A percentile compares a stretch with the other conserved stretches of the same genome.
Conservation (phyloP, 1,139 yeast genomes). For the Kodamaea plutei region DNA sequence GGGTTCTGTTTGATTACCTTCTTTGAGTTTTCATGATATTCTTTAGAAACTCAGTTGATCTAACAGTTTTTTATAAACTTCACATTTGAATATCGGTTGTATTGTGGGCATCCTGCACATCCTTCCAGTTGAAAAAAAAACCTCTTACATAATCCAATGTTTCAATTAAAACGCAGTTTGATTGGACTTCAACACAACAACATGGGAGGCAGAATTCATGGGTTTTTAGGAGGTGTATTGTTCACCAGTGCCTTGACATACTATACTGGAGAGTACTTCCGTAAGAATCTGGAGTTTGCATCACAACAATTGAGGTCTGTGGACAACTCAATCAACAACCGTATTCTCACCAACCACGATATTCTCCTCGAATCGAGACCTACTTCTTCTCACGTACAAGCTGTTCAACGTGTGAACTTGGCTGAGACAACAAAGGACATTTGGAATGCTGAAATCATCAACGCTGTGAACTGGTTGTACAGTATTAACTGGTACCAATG, state of each 20-base stretch:
- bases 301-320: conserved; percentile 48
- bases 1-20: no score
- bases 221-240: conserved; percentile 47
- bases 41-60: no score
- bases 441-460: conserved; percentile 76
- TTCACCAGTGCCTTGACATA: conserved; percentile 64
- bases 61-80: no score
- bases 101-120: no score
- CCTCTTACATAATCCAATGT: no score
- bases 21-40: no score
- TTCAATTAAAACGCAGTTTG: no score
- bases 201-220: conserved; percentile 16
- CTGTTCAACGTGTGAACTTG: conserved; percentile 25
- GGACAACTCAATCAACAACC: conserved; percentile 45
- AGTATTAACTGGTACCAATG: conserved; percentile 48
- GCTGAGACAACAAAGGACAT: conserved; percentile 69
- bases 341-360: conserved; percentile 40
- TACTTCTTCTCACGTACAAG: conserved; percentile 35
- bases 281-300: conserved; percentile 43
- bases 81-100: no score
- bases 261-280: conserved; percentile 58
- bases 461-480: conserved; percentile 63
- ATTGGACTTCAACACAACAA: no score
- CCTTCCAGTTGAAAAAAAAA: no score
- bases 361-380: conserved; percentile 35